These are phyloP conservation scores for Cardamine resedifolia DNA, from an alignment of 345 rosid genomes.

Conservation along the genomic window DNA sequence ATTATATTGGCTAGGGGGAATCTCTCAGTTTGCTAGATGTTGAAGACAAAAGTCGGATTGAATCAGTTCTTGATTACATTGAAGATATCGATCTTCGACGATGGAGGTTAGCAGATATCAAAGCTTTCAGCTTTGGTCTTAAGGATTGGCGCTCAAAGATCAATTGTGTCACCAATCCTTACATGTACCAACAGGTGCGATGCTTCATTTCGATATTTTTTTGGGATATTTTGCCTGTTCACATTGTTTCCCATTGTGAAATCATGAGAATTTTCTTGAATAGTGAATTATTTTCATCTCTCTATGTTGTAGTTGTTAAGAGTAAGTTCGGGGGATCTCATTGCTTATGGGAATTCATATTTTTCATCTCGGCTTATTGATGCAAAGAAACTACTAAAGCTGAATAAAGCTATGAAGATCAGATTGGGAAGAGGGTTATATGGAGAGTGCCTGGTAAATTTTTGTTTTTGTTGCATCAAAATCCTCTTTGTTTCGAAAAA, in stretches of 20 bases:
- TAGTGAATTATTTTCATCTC: constrained; percentile 12
- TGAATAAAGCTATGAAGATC: constrained; percentile 60
- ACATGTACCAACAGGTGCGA: constrained; percentile 66
- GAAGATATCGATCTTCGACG: constrained; percentile 76
- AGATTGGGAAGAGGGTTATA: constrained; percentile 82
- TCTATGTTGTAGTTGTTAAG: constrained; percentile 55
- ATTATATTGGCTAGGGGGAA: constrained; percentile 37
- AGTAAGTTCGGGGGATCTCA: constrained; percentile 51
- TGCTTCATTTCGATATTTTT: background rate
- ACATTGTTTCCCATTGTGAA: background rate
- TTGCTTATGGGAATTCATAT: constrained; percentile 54
- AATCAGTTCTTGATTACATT: constrained; percentile 59
- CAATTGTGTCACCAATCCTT: constrained; percentile 70
- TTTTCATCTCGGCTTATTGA: constrained; percentile 45
- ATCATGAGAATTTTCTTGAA: background rate
- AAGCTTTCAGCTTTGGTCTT: constrained; percentile 62
- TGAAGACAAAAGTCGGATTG: constrained; percentile 47
- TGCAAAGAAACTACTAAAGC: constrained; percentile 63
- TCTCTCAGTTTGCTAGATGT: constrained; percentile 43
- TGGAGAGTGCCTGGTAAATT: constrained; percentile 88
- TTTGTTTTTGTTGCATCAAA: background rate
- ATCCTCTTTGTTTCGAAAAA: background rate
- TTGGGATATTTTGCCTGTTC: background rate
- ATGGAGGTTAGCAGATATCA: constrained; percentile 65
- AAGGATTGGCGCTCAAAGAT: constrained; percentile 62